A percentile compares a stretch with the other conserved stretches of the same genome.
phyloP scores from a whole-genome alignment of 345 rosid species.

The Sonneratia alba region DNA sequence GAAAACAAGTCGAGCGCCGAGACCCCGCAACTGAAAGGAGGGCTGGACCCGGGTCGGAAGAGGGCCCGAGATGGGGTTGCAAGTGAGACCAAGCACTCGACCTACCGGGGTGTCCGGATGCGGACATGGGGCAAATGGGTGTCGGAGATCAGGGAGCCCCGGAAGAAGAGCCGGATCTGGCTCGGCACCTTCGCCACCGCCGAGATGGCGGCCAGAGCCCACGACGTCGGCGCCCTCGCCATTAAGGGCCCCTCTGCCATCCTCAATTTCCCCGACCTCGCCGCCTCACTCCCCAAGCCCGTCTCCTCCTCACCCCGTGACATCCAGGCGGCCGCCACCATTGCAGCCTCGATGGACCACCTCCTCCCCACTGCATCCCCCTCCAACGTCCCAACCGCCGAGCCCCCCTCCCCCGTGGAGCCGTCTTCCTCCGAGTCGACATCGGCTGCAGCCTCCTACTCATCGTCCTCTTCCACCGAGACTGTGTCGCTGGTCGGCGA shows the following conservation, averaged over 20 bases:
- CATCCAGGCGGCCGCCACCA: slow-evolving; percentile 44
- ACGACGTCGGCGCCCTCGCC: slow-evolving; percentile 44
- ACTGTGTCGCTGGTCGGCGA: not conserved
- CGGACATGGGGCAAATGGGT: slow-evolving; percentile 64
- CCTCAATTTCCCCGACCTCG: slow-evolving; percentile 49
- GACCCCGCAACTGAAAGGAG: not conserved
- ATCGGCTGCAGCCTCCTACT: not conserved
- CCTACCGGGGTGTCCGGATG: slow-evolving; percentile 46
- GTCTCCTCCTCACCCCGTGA: slow-evolving; percentile 32
- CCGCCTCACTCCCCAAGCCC: slow-evolving; percentile 37
- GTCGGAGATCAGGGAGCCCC: slow-evolving; percentile 58
- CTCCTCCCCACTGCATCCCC: slow-evolving; percentile 24
- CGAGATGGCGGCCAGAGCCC: slow-evolving; percentile 63
- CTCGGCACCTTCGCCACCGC: slow-evolving; percentile 52
- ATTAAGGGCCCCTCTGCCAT: slow-evolving; percentile 41
- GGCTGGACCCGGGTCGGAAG: not conserved
- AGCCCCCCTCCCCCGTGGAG: slow-evolving; percentile 65
- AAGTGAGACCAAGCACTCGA: slow-evolving; percentile 29
- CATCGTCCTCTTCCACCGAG: slow-evolving; percentile 2
- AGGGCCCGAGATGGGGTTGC: slow-evolving; percentile 6
- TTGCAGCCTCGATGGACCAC: slow-evolving; percentile 35
- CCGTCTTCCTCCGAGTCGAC: slow-evolving; percentile 1
- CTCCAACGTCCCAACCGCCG: slow-evolving; percentile 85
- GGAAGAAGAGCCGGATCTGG: slow-evolving; percentile 60
- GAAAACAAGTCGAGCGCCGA: not conserved